Evolutionary conservation across 306 rosid species (phyloP).

Genomic region (Vigna unguiculata): DNA sequence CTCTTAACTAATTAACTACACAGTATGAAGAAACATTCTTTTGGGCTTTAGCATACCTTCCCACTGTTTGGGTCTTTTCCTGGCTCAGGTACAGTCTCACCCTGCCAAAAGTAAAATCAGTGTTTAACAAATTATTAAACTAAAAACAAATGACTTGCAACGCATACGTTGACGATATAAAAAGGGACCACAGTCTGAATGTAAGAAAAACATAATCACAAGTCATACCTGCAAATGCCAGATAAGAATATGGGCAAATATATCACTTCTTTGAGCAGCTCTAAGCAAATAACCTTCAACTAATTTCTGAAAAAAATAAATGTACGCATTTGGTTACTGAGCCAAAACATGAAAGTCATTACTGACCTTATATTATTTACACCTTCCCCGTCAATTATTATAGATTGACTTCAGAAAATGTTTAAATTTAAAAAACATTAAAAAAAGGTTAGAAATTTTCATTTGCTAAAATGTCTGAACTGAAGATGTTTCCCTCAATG

Average conservation of each 20-base stretch:
- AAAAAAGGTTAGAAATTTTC: neutral
- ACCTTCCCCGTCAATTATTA: conserved; percentile 24
- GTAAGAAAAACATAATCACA: conserved; percentile 29
- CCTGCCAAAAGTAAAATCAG: conserved; percentile 68
- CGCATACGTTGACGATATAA: conserved; percentile 13
- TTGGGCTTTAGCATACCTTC: conserved; percentile 64
- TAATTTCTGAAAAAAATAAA: conserved; percentile 68
- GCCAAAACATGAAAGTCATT: conserved; percentile 28
- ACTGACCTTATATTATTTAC: conserved; percentile 24
- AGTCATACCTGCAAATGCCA: conserved; percentile 93
- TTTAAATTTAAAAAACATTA: neutral
- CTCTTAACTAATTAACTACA: conserved; percentile 2
- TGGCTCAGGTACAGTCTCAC: conserved; percentile 81
- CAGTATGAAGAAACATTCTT: conserved; percentile 22
- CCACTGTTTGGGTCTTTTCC: conserved; percentile 67
- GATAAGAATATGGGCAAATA: conserved; percentile 94
- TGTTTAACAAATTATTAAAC: conserved; percentile 26
- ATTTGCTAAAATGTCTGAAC: conserved; percentile 16
- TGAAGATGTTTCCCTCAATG: conserved; percentile 18
- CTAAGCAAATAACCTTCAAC: conserved; percentile 98
- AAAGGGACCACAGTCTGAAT: conserved; percentile 20
- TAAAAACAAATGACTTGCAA: conserved; percentile 23
- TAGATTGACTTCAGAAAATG: conserved; percentile 24
- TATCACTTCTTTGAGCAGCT: conserved; percentile 93
- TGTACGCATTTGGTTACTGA: conserved; percentile 36